These are phyloP conservation scores for Beauveria sp. DNA, from an alignment of 2,329 filamentous ascomycete genomes.

Conservation along the genomic window DNA sequence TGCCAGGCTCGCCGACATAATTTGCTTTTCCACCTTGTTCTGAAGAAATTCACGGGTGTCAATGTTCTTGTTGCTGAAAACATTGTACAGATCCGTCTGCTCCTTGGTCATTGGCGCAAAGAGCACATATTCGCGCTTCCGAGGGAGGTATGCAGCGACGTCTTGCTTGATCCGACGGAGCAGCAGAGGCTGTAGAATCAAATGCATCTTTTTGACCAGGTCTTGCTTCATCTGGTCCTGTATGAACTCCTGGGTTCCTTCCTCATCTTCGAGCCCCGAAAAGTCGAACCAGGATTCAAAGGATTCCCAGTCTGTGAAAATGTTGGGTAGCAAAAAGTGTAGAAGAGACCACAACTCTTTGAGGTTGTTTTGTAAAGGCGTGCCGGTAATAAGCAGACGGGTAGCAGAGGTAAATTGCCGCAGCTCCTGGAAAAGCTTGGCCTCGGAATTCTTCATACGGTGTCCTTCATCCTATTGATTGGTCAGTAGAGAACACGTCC, in stretches of 20 bases:
- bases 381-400: conserved; percentile 86
- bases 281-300: conserved; percentile 98
- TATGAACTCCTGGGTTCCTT: conserved; percentile 69
- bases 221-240: conserved; percentile 59
- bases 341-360: conserved; percentile 91
- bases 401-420: conserved; percentile 86
- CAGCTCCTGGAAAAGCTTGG: conserved; percentile 80
- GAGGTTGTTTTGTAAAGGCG: conserved; percentile 90
- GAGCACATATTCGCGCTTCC: conserved; percentile 92
- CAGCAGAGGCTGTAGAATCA: conserved; percentile 85
- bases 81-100: conserved; percentile 82
- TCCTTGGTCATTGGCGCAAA: conserved; percentile 88
- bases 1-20: conserved; percentile 31
- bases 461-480: conserved; percentile 75
- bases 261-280: conserved; percentile 78
- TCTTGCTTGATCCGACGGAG: conserved; percentile 86
- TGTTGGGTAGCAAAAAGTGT: conserved; percentile 85
- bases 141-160: conserved; percentile 83
- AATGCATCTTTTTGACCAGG: conserved; percentile 68
- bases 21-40: conserved; percentile 62
- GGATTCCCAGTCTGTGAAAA: conserved; percentile 87
- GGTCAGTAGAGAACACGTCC: too few relatives aligned
- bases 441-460: conserved; percentile 94
- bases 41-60: conserved; percentile 72
- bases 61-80: conserved; percentile 46